phyloP scores from a whole-genome alignment of 2,329 filamentous ascomycete species.

The Sordariomycetes sp. region DNA sequence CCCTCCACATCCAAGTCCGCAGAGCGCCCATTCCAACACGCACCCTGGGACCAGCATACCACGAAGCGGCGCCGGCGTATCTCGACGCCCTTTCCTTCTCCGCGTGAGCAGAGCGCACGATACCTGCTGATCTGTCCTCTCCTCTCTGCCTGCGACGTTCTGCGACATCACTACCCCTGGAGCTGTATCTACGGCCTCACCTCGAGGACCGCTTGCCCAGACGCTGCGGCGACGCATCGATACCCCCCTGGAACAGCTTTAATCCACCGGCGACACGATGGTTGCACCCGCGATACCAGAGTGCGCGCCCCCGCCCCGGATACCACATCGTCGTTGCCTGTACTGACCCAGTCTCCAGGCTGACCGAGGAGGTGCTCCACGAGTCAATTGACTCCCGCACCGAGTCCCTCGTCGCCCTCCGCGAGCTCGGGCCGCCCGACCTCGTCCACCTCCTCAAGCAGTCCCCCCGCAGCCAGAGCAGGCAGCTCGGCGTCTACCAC shows the following conservation, averaged over 20 bases:
- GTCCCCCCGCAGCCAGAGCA: slow-evolving; percentile 43
- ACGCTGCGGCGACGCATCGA: not conserved
- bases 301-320: slow-evolving; percentile 26
- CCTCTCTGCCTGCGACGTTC: not conserved
- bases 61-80: not conserved
- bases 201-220: not conserved
- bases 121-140: not conserved
- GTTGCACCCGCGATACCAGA: slow-evolving; percentile 67
- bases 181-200: not conserved
- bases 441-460: slow-evolving; percentile 88
- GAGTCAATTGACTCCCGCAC: slow-evolving; percentile 89
- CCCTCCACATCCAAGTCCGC: not conserved
- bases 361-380: slow-evolving; percentile 87
- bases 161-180: not conserved
- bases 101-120: not conserved
- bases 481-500: slow-evolving; percentile 87
- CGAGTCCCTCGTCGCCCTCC: slow-evolving; percentile 72
- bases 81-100: not conserved
- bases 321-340: not conserved
- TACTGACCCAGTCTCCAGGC: slow-evolving; percentile 39
- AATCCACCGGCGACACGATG: slow-evolving; percentile 35
- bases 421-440: slow-evolving; percentile 92
- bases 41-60: not conserved
- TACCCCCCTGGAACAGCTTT: not conserved
- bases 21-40: not conserved